These are phyloP conservation scores for Cytospora piceae DNA, from an alignment of 2,329 filamentous ascomycete species.

Conservation along the genomic window DNA sequence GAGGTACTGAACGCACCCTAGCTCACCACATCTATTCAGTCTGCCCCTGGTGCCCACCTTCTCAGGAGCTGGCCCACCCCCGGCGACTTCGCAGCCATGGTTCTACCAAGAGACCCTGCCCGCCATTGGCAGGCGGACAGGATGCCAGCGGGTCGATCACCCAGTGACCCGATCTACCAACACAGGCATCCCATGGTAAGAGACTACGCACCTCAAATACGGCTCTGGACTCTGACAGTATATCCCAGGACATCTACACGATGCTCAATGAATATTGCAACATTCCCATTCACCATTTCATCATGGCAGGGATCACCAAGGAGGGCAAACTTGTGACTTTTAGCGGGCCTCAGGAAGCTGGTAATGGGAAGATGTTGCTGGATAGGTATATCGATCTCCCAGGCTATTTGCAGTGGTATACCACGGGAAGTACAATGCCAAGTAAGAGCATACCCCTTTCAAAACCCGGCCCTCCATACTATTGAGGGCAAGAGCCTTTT, in stretches of 20 bases:
- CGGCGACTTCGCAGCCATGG: constrained; percentile 20
- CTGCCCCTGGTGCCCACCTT: not conserved
- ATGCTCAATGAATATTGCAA: constrained; percentile 56
- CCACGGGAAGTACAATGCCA: constrained; percentile 24
- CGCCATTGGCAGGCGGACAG: constrained; percentile 28
- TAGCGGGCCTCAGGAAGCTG: constrained; percentile 44
- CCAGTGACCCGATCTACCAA: constrained; percentile 28
- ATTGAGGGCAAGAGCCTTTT: not conserved
- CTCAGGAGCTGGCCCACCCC: not conserved
- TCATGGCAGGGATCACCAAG: constrained; percentile 55
- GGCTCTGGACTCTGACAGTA: constrained; percentile 5
- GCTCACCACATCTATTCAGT: constrained; percentile 3
- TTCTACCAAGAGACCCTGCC: constrained; percentile 23
- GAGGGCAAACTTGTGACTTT: constrained; percentile 52
- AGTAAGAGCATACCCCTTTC: constrained; percentile 32
- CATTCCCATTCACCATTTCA: constrained; percentile 55
- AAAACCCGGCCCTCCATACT: not conserved
- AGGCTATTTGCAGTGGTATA: constrained; percentile 28
- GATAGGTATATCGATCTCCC: constrained; percentile 34
- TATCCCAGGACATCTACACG: constrained; percentile 51
- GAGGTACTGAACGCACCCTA: constrained; percentile 3
- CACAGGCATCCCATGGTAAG: constrained; percentile 29
- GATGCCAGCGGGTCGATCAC: constrained; percentile 22
- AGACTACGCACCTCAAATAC: not conserved
- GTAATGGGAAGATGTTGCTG: constrained; percentile 31